Conservation (phyloP, 1,284 basidiomycete species). For the Pulveroboletus sp. region DNA sequence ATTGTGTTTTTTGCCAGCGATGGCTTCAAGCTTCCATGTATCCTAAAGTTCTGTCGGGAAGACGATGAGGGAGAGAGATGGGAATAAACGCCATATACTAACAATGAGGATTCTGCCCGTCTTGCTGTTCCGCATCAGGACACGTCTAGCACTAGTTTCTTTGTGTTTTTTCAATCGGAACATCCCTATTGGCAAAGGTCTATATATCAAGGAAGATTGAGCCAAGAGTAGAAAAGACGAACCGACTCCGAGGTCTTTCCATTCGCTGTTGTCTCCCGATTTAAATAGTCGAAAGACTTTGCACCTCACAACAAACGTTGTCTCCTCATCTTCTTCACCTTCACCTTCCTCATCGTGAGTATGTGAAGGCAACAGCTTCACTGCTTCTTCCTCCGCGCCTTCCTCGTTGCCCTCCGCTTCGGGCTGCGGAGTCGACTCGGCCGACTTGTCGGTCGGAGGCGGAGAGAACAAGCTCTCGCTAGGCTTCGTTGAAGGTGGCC, state of each 20-base stretch:
- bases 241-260: constrained; percentile 66
- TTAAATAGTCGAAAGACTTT: constrained; percentile 67
- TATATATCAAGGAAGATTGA: background rate
- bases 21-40: constrained; percentile 57
- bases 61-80: constrained; percentile 4
- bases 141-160: constrained; percentile 51
- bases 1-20: constrained; percentile 52
- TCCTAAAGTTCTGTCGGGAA: constrained; percentile 61
- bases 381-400: constrained; percentile 36
- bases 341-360: constrained; percentile 70
- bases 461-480: constrained; percentile 34
- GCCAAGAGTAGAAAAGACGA: constrained; percentile 26
- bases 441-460: constrained; percentile 31
- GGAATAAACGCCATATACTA: constrained; percentile 31
- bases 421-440: constrained; percentile 40
- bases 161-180: constrained; percentile 73
- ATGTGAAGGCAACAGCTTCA: constrained; percentile 41
- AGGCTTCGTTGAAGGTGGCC: constrained; percentile 27
- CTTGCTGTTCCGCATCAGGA: constrained; percentile 67
- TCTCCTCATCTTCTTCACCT: constrained; percentile 83
- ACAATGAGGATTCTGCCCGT: constrained; percentile 75
- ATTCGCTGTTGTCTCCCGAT: constrained; percentile 52
- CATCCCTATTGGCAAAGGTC: constrained; percentile 47
- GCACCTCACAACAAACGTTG: constrained; percentile 57
- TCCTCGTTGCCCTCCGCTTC: constrained; percentile 37